These are phyloP conservation scores for Graphiopsis chlorocephala DNA, from an alignment of 2,329 filamentous ascomycete species.

Conservation along the genomic window DNA sequence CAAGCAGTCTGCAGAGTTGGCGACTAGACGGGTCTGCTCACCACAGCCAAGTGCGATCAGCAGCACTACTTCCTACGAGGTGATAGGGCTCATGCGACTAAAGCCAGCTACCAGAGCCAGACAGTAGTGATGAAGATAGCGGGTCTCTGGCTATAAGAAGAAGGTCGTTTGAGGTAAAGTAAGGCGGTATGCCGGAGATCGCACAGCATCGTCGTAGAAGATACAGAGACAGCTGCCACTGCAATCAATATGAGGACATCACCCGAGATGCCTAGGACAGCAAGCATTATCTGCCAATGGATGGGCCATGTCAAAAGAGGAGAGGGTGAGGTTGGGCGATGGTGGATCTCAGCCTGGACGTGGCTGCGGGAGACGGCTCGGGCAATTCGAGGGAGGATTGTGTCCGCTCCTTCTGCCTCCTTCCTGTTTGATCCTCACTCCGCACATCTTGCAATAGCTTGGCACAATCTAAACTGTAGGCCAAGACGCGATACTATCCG, in stretches of 20 bases:
- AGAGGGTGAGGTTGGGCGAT: neutral
- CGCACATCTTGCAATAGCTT: slow-evolving; percentile 3
- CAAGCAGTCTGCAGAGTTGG: neutral
- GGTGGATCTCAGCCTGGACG: neutral
- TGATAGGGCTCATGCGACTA: neutral
- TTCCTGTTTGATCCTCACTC: slow-evolving; percentile 6
- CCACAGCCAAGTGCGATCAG: neutral
- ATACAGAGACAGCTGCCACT: neutral
- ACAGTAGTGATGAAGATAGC: neutral
- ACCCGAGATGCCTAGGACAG: neutral
- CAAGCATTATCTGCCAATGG: neutral
- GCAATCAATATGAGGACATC: neutral
- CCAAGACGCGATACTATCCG: neutral
- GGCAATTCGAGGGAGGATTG: neutral
- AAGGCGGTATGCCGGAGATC: neutral
- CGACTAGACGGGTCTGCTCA: neutral
- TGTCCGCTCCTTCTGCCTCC: neutral
- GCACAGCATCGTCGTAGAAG: neutral
- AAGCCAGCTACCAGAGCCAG: neutral
- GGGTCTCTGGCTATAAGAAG: neutral
- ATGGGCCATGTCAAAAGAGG: neutral
- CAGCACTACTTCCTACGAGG: neutral
- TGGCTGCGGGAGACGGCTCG: slow-evolving; percentile 5
- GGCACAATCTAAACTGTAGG: slow-evolving; percentile 1
- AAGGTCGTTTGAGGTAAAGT: neutral